phyloP scores from a whole-genome alignment of 2,329 filamentous ascomycete species.

The Calonectria naviculata region DNA sequence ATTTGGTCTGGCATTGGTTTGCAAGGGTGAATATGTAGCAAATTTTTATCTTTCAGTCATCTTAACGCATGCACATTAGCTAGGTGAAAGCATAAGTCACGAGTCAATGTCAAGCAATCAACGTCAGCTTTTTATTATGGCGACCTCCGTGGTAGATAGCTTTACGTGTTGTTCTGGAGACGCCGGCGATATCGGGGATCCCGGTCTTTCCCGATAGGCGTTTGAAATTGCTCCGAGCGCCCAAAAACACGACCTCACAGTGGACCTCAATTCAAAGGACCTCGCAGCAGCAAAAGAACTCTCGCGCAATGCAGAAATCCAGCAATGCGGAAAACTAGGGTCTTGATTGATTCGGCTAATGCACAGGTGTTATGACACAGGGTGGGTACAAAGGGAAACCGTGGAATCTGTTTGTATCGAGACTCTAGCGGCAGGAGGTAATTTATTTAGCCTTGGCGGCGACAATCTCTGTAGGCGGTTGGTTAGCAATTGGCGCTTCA shows the following conservation, averaged over 20 bases:
- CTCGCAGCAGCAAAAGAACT: slow-evolving; percentile 32
- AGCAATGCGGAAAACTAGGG: slow-evolving; percentile 37
- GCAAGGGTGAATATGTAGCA: background rate
- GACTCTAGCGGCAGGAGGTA: slow-evolving; percentile 47
- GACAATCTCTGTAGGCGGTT: slow-evolving; percentile 64
- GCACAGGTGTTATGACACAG: slow-evolving; percentile 71
- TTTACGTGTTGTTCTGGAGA: slow-evolving; percentile 28
- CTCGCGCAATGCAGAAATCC: slow-evolving; percentile 26
- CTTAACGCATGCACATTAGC: background rate
- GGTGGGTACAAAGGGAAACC: slow-evolving; percentile 64
- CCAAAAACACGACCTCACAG: slow-evolving; percentile 32
- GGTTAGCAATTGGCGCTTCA: slow-evolving; percentile 46
- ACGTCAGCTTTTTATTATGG: slow-evolving; percentile 4
- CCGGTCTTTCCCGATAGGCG: slow-evolving; percentile 40
- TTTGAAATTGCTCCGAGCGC: slow-evolving; percentile 33
- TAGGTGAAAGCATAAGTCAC: background rate
- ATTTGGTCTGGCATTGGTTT: background rate
- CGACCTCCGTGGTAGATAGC: slow-evolving; percentile 20
- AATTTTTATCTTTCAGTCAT: background rate
- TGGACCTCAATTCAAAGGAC: slow-evolving; percentile 26
- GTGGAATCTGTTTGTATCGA: slow-evolving; percentile 47
- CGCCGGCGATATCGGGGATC: slow-evolving; percentile 37
- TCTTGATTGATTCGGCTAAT: slow-evolving; percentile 66
- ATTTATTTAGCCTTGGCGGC: slow-evolving; percentile 73
- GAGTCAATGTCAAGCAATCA: background rate